Conservation (phyloP, 2,329 filamentous ascomycete genomes). For the Venturia oleaginea region DNA sequence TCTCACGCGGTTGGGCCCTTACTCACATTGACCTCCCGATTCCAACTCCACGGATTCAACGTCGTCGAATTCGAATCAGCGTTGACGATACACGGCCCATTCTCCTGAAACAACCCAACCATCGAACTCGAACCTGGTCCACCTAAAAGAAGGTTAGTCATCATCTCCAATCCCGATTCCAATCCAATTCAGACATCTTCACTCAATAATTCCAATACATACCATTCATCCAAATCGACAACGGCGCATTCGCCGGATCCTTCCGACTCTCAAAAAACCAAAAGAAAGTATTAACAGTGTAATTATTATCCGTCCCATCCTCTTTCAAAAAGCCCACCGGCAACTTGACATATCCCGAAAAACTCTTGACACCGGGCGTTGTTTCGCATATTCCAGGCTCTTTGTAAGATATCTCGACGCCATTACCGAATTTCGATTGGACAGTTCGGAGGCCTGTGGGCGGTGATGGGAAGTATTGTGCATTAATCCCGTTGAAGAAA, state of each 20-base stretch:
- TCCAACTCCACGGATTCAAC: conserved; percentile 54
- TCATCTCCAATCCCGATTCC: neutral
- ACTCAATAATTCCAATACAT: conserved; percentile 11
- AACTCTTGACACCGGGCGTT: conserved; percentile 46
- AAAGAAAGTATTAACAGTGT: conserved; percentile 52
- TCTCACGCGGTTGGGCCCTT: conserved; percentile 42
- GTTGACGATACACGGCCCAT: conserved; percentile 47
- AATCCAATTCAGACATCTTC: too few relatives aligned
- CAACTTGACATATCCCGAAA: conserved; percentile 51
- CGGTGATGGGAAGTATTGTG: conserved; percentile 10
- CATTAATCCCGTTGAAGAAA: too few relatives aligned
- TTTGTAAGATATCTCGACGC: conserved; percentile 22
- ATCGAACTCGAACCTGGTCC: conserved; percentile 48
- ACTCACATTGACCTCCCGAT: conserved; percentile 47
- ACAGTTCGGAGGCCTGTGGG: conserved; percentile 8
- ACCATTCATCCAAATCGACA: conserved; percentile 28
- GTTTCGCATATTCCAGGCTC: conserved; percentile 44
- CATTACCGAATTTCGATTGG: conserved; percentile 13
- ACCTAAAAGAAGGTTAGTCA: conserved; percentile 24
- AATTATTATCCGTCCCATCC: conserved; percentile 33
- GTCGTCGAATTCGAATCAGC: conserved; percentile 41
- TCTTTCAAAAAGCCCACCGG: conserved; percentile 37
- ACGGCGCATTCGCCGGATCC: conserved; percentile 45
- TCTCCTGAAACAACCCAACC: conserved; percentile 39
- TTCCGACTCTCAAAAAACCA: conserved; percentile 55